These are phyloP conservation scores for Trichoderma koningii DNA, from an alignment of 2,329 filamentous ascomycete genomes.

Conservation along the genomic window DNA sequence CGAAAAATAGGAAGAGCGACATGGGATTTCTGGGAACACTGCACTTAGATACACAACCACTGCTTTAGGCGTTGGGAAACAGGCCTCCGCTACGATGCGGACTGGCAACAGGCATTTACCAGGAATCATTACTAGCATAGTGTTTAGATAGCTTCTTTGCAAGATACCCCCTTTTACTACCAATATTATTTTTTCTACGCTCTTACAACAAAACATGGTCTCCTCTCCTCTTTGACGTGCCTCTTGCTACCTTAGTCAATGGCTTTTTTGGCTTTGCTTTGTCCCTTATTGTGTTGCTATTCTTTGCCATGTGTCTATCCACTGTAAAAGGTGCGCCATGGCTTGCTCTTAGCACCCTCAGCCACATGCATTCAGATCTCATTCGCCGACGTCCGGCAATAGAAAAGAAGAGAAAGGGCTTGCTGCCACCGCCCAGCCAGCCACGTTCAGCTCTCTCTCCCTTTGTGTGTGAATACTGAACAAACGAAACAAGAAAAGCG, in stretches of 20 bases:
- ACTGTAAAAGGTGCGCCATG: slow-evolving; percentile 3
- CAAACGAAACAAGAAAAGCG: not conserved
- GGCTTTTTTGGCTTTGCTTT: not conserved
- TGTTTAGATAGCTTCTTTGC: slow-evolving; percentile 24
- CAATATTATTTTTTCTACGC: slow-evolving; percentile 3
- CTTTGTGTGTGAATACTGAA: no score
- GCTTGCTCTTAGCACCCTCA: not conserved
- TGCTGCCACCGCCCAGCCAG: slow-evolving; percentile 6
- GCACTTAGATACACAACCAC: slow-evolving; percentile 10
- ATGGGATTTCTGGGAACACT: not conserved
- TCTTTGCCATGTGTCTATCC: slow-evolving; percentile 18
- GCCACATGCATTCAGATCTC: not conserved
- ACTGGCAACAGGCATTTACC: slow-evolving; percentile 10
- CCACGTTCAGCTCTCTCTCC: not conserved
- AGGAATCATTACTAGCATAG: slow-evolving; percentile 10
- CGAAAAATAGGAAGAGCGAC: slow-evolving; percentile 17
- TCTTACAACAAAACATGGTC: not conserved
- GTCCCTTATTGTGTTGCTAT: not conserved
- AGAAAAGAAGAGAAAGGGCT: not conserved
- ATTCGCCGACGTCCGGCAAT: not conserved
- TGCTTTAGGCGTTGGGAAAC: slow-evolving; percentile 20
- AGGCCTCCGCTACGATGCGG: slow-evolving; percentile 13
- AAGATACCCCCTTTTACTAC: slow-evolving; percentile 22
- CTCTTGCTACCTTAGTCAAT: not conserved
- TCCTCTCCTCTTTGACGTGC: no score